These are phyloP conservation scores for Pseudomonodictys pantanalensis DNA, from an alignment of 495 filamentous ascomycete genomes.

Conservation along the genomic window DNA sequence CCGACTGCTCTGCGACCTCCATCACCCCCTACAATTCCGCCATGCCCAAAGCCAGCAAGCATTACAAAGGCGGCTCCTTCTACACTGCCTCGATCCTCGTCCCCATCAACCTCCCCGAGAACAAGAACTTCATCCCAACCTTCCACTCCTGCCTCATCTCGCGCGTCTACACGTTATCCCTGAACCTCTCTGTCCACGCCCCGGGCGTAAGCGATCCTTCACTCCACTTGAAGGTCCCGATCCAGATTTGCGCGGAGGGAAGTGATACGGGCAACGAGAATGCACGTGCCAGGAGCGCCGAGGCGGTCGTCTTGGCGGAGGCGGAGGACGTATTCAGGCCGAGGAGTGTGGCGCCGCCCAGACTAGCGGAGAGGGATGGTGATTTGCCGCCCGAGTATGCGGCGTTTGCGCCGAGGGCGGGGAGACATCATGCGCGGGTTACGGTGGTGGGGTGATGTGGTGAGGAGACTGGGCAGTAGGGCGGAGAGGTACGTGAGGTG, in stretches of 20 bases:
- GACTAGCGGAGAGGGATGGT: not conserved
- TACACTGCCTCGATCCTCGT: conserved; percentile 70
- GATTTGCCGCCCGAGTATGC: conserved; percentile 17
- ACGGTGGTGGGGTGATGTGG: conserved; percentile 14
- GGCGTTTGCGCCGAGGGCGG: conserved; percentile 1
- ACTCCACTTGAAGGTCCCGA: conserved; percentile 65
- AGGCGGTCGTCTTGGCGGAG: conserved; percentile 2
- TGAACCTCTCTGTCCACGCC: conserved; percentile 62
- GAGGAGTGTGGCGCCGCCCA: conserved; percentile 14
- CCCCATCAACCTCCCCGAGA: conserved; percentile 68
- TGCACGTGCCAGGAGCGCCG: conserved; percentile 13
- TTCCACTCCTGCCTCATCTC: conserved; percentile 86
- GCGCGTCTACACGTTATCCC: conserved; percentile 71
- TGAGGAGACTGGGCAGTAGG: no score
- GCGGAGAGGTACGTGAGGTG: no score
- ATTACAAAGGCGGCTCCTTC: conserved; percentile 45
- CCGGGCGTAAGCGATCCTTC: conserved; percentile 54
- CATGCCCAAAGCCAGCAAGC: conserved; percentile 45
- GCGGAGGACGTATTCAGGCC: conserved; percentile 21
- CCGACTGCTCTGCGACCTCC: conserved; percentile 31
- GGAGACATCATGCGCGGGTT: conserved; percentile 3
- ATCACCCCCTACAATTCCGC: conserved; percentile 27
- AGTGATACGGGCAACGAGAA: conserved; percentile 23
- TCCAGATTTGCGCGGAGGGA: conserved; percentile 61
- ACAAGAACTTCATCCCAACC: conserved; percentile 75